These are phyloP conservation scores for Xerocomus brunneocitrinus DNA, from an alignment of 768 basidiomycete genomes.

Conservation along the genomic window DNA sequence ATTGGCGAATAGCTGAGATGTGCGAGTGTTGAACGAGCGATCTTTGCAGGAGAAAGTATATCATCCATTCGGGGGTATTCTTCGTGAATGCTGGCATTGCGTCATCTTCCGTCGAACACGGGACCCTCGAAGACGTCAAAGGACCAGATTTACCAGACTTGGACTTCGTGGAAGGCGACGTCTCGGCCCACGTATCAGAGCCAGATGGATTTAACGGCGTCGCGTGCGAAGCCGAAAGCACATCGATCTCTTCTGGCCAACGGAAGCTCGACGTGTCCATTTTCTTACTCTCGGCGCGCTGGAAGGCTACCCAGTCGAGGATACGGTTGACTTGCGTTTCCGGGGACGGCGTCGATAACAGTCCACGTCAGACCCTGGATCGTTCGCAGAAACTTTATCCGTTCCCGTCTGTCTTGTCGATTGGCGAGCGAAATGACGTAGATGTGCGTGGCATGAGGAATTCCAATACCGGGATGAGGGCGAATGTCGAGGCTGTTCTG, in stretches of 20 bases:
- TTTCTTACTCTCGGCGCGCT: background rate
- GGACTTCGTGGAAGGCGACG: background rate
- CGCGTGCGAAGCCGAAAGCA: conserved; percentile 11
- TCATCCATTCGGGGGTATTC: conserved; percentile 40
- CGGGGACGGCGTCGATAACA: conserved; percentile 46
- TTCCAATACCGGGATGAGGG: conserved; percentile 27
- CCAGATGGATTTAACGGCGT: conserved; percentile 12
- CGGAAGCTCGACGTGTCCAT: conserved; percentile 13
- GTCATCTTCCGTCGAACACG: conserved; percentile 14
- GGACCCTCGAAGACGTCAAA: conserved; percentile 21
- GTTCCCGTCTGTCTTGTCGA: conserved; percentile 48
- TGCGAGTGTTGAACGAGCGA: conserved; percentile 75
- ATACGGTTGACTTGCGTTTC: conserved; percentile 40
- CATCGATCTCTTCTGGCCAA: conserved; percentile 19
- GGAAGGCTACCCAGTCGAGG: conserved; percentile 37
- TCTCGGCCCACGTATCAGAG: conserved; percentile 19
- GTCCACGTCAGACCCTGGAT: conserved; percentile 49
- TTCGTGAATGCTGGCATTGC: conserved; percentile 33
- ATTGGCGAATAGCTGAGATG: conserved; percentile 43
- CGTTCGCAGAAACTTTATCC: conserved; percentile 53
- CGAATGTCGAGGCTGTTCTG: background rate
- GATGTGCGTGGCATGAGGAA: conserved; percentile 34
- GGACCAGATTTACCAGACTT: background rate
- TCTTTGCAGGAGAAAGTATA: conserved; percentile 51
- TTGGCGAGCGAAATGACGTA: conserved; percentile 59